Percentiles rank a stretch among this genome's conserved stretches.
phyloP scores from a whole-genome alignment of 148 eudicot genomes.

The Simmondsia chinensis region DNA sequence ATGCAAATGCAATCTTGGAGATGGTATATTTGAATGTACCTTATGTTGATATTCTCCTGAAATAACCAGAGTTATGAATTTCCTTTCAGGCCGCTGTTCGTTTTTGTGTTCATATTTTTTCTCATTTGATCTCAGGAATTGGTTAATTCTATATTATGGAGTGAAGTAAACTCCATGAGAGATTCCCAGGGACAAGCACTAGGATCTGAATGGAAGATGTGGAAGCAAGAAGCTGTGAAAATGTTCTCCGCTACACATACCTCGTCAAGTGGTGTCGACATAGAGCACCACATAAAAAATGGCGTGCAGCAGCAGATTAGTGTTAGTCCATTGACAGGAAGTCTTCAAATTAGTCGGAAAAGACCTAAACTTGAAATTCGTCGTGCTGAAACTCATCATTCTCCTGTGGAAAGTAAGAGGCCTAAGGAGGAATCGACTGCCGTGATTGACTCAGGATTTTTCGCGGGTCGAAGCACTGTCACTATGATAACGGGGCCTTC shows the following conservation, averaged over 20 bases:
- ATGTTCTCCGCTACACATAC: constrained; percentile 48
- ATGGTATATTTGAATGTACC: too few species aligned
- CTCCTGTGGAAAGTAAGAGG: constrained; percentile 28
- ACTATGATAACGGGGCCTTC: constrained; percentile 13
- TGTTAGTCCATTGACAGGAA: constrained; percentile 25
- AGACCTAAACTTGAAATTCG: constrained; percentile 98
- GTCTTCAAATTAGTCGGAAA: constrained; percentile 51
- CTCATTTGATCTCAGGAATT: constrained; percentile 56
- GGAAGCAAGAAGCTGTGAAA: constrained; percentile 80
- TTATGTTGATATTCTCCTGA: too few species aligned
- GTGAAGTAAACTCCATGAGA: constrained; percentile 41
- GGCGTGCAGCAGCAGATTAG: constrained; percentile 16
- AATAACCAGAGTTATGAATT: too few species aligned
- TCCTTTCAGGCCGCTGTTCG: constrained; percentile 5
- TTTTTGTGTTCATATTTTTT: constrained; percentile 4
- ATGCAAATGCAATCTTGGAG: too few species aligned
- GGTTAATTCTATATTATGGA: constrained; percentile 65
- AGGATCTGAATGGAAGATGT: constrained; percentile 61
- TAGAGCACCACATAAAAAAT: constrained; percentile 20
- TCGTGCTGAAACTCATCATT: constrained; percentile 71
- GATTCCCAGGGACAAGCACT: constrained; percentile 37
- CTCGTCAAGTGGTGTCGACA: constrained; percentile 19
- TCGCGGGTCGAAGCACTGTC: constrained; percentile 24
- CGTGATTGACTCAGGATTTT: constrained; percentile 49
- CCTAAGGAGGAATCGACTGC: constrained; percentile 24